Evolutionary conservation across 306 rosid genomes (phyloP), one percentile per base, ranked within the genome.

Genomic region (Quercus mongolica): DNA sequence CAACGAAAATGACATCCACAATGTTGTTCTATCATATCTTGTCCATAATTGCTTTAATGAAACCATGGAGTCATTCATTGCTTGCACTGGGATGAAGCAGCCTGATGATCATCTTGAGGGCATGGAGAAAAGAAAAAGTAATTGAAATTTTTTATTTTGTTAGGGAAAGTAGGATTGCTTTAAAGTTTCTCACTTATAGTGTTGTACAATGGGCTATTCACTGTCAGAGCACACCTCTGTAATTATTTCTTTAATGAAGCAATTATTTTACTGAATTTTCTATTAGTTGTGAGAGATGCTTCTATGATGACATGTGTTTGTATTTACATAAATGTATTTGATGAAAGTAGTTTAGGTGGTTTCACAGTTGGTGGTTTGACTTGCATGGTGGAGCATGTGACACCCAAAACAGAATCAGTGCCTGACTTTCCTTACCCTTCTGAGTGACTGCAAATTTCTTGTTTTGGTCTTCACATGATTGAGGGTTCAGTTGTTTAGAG

Each of bases 91-190:
- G 80, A 89, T 74, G 90, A 91, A 90, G 83, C 91, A 87, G 85
- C 92, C 89, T 0, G 61, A 81, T 18, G 86, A 89, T 74, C 85
- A 79, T 82, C 54, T 90, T 23, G 92, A 87, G 78, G 88, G 87
- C 88, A 87, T 94, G 94, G 97, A 91, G 73, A 91, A 88, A 90
- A 87, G 98, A 81, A 91, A 94, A 86, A 83, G 98, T 90, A 81
- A 73, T 93, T 85, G 76, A 74, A 20, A 68, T 56, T 57, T 74
- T 56, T 38, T 64, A 55, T 71, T 73, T 56, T 26, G 11, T 11
- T 8, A 18, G 21, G 59, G 30, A 20, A 64, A 49, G 55, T 54
- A 62, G 59, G 58, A 31, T 71, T 74, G 75, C 59, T 57, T 71
- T 56, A 25, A 30, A 18, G 18, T 25, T 52, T 4, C 76, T 73